phyloP scores from a whole-genome alignment of 495 filamentous ascomycete genomes.

The Penicillium paxilli region DNA sequence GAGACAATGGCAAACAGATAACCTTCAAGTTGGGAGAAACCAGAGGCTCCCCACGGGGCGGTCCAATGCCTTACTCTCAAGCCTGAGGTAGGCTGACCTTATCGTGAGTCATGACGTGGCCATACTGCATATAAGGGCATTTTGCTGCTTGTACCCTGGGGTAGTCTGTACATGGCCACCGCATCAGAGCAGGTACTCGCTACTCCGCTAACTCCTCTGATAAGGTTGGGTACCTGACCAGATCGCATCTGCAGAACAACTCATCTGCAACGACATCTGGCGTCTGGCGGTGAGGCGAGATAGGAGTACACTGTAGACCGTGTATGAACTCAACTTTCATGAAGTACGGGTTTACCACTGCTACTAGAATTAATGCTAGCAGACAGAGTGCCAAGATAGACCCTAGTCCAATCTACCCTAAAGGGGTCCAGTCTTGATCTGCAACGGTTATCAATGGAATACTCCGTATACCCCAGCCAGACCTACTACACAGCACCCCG shows the following conservation, averaged over 20 bases:
- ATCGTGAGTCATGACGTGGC: not conserved
- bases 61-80: too few relatives aligned
- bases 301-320: not conserved
- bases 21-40: too few relatives aligned
- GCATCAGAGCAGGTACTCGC: not conserved
- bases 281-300: not conserved
- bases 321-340: not conserved
- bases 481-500: too few relatives aligned
- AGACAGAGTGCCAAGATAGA: too few relatives aligned
- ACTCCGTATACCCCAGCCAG: too few relatives aligned
- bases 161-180: not conserved
- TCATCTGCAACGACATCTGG: not conserved
- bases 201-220: not conserved
- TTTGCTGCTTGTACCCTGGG: too few relatives aligned
- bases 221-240: not conserved
- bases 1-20: not conserved
- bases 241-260: not conserved
- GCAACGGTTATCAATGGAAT: too few relatives aligned
- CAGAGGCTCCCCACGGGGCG: too few relatives aligned
- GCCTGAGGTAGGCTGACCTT: not conserved
- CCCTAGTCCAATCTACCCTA: too few relatives aligned
- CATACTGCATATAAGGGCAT: not conserved
- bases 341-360: not conserved
- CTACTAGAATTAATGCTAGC: too few relatives aligned
- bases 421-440: too few relatives aligned